Evolutionary conservation across 176 grass and related monocot species (phyloP).

Genomic region (Aegilops tauschii): DNA sequence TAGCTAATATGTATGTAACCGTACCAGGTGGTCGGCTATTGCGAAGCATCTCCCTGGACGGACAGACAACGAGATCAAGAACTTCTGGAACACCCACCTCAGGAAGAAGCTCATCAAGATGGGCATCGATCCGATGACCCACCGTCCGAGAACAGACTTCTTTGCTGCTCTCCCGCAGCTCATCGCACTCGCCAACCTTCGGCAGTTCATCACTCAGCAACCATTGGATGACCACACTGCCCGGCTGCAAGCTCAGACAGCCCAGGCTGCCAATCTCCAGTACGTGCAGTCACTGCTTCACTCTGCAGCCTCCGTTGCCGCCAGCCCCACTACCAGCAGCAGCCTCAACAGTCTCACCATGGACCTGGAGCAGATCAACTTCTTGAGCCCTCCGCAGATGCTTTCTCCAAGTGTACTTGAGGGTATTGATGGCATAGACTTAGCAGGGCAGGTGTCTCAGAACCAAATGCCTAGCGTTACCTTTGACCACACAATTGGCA

Average conservation of each 20-base stretch:
- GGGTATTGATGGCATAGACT: background rate
- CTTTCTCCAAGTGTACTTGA: conserved; percentile 27
- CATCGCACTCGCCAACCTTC: conserved; percentile 54
- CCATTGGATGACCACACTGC: conserved; percentile 38
- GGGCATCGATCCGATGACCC: conserved; percentile 86
- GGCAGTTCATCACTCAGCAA: conserved; percentile 13
- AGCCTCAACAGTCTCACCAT: background rate
- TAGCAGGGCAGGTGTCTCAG: conserved; percentile 29
- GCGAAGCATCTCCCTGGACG: conserved; percentile 65
- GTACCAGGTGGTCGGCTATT: conserved; percentile 76
- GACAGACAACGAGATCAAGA: conserved; percentile 93
- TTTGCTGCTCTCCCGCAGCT: conserved; percentile 55
- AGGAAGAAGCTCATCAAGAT: conserved; percentile 87
- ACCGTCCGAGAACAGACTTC: conserved; percentile 66
- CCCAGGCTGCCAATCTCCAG: conserved; percentile 37
- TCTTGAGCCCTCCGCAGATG: conserved; percentile 43
- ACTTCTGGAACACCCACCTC: conserved; percentile 91
- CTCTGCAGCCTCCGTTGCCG: background rate
- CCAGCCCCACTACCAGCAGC: conserved; percentile 6
- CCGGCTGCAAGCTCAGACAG: conserved; percentile 24
- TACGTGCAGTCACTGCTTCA: conserved; percentile 13
- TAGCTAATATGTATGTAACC: conserved; percentile 12
- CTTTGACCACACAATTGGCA: conserved; percentile 34
- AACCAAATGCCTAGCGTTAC: conserved; percentile 25
- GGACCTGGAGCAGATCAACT: conserved; percentile 42